Evolutionary conservation across 768 basidiomycete species (phyloP), one percentile per base, ranked within the genome.

Genomic region (Leucogyrophana mollusca): DNA sequence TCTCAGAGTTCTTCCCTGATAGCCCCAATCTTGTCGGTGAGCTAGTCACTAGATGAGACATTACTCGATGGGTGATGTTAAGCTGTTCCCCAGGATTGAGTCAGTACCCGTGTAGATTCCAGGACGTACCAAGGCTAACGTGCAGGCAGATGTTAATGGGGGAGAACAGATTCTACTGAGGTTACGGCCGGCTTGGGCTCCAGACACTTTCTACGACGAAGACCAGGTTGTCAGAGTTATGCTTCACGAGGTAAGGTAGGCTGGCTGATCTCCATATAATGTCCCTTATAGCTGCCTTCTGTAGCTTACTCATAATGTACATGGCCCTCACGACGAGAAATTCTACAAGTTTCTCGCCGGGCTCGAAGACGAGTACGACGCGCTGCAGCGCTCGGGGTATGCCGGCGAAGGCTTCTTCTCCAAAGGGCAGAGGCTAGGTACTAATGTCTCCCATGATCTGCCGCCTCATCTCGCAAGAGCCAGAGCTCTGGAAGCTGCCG

Each of bases 371-470:
- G 94, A 96, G 67, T 94, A 85, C 55, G 87, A 89, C 33, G 81
- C 75, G 3, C 73, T 96, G 5, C 82, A 83, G 54, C 74, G 82
- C 16, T 83, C 81, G 11, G 94, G 94, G 0, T 97, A 94, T 64
- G 73, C 85, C 4, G 93, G 94, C 11, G 94, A 96, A 65, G 94
- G 94, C 3, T 97, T 96, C 76, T 82, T 82, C 62, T 73, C 85
- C 20, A 69, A 74, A n/a, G 94, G 94, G 1, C 72, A 72, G 10
- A 70, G 83, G 20, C 60, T 97, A 0, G 90, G 92, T n/a, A 56
- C 56, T 5, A 77, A 80, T 24, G 66, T 84, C 16, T 83, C 84
- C 2, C 89, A 87, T 55, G 72, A 89, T 59, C 58, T 87, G 0
- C 80, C 89, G 2, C 77, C 76, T 10, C 77, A 86, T 56, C 49